phyloP scores from a whole-genome alignment of 2,329 filamentous ascomycete genomes.

The Aspergillus novoparasiticus region DNA sequence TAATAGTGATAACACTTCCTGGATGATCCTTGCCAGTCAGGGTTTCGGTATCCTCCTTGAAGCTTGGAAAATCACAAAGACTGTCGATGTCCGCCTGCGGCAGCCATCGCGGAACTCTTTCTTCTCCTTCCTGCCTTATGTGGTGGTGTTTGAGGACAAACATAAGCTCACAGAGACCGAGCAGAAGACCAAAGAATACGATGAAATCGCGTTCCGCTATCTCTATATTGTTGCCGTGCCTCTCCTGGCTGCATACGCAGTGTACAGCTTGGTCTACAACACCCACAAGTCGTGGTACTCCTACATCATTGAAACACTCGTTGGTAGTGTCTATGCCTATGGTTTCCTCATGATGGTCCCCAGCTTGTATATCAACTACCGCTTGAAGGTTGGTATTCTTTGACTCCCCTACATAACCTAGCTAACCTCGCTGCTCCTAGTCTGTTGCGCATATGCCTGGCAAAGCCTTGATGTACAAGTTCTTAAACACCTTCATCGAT shows the following conservation, averaged over 20 bases:
- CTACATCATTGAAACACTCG: slow-evolving; percentile 90
- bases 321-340: slow-evolving; percentile 95
- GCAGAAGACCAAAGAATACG: slow-evolving; percentile 97
- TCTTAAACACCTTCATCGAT: slow-evolving; percentile 98
- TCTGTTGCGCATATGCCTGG: slow-evolving; percentile 93
- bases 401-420: neutral
- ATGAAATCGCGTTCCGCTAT: slow-evolving; percentile 96
- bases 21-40: slow-evolving; percentile 97
- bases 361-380: slow-evolving; percentile 97
- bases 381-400: slow-evolving; percentile 69
- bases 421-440: slow-evolving; percentile 34
- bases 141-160: slow-evolving; percentile 89
- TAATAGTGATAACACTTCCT: slow-evolving; percentile 96
- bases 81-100: slow-evolving; percentile 83
- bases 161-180: slow-evolving; percentile 93
- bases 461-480: slow-evolving; percentile 97
- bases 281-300: slow-evolving; percentile 98
- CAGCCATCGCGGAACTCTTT: slow-evolving; percentile 67
- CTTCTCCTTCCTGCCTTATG: slow-evolving; percentile 76
- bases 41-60: slow-evolving; percentile 78
- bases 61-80: slow-evolving; percentile 95
- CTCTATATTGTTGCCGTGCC: slow-evolving; percentile 92
- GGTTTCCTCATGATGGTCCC: slow-evolving; percentile 99
- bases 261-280: slow-evolving; percentile 90
- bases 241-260: slow-evolving; percentile 82